phyloP scores from a whole-genome alignment of 1,284 basidiomycete species.

The Waitea zeae region DNA sequence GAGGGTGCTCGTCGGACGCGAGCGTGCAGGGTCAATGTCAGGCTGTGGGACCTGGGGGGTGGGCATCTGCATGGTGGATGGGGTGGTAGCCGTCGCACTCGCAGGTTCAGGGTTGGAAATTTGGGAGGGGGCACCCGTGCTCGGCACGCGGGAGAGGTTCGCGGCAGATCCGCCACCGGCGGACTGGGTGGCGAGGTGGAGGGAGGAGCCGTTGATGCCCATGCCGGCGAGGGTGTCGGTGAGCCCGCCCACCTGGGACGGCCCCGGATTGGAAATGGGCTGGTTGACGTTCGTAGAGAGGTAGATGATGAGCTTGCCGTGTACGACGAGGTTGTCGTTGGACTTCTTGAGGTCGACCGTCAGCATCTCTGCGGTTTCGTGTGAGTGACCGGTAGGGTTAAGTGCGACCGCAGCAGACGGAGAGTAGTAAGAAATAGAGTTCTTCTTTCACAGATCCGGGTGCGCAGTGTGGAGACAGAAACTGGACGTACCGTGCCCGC shows the following conservation, averaged over 20 bases:
- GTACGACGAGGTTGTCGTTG: constrained; percentile 74
- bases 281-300: constrained; percentile 49
- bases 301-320: constrained; percentile 73
- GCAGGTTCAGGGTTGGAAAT: constrained; percentile 10
- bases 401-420: too few relatives aligned
- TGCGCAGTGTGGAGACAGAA: too few relatives aligned
- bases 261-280: constrained; percentile 32
- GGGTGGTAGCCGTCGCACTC: constrained; percentile 19
- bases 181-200: constrained; percentile 11
- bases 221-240: constrained; percentile 15
- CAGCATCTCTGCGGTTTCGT: constrained; percentile 39
- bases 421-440: constrained; percentile 1
- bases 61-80: constrained; percentile 16
- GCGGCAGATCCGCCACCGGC: constrained; percentile 15
- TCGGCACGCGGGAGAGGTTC: constrained; percentile 15
- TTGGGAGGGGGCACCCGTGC: constrained; percentile 13
- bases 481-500: constrained; percentile 51
- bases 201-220: constrained; percentile 13
- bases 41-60: constrained; percentile 11
- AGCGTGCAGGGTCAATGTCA: constrained; percentile 12
- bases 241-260: constrained; percentile 17
- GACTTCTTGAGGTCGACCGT: constrained; percentile 75
- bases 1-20: constrained; percentile 14
- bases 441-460: background rate
- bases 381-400: too few relatives aligned